A percentile compares a stretch with the other conserved stretches of the same genome.
Conservation (phyloP, 192 early-diverging fungal species). For the Linnemannia schmuckeri region DNA sequence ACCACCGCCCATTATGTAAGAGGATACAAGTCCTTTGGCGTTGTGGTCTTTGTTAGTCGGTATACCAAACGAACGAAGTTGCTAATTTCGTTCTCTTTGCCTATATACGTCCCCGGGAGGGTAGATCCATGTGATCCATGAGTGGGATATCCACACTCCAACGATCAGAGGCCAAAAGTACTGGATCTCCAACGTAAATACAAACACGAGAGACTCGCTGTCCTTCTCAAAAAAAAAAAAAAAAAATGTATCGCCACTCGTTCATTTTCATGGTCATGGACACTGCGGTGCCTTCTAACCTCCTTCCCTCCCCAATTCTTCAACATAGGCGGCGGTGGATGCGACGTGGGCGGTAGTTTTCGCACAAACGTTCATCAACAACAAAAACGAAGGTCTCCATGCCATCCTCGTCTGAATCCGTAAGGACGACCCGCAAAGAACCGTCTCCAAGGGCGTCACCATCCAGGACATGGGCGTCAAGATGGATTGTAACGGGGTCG, state of each 20-base stretch:
- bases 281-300: not conserved
- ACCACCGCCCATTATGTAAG: slow-evolving; percentile 70
- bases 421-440: slow-evolving; percentile 63
- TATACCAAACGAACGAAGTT: no score
- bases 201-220: not conserved
- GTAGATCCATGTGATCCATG: slow-evolving; percentile 64
- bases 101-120: not conserved
- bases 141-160: slow-evolving; percentile 80
- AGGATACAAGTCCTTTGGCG: not conserved
- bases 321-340: slow-evolving; percentile 62
- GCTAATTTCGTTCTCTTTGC: not conserved
- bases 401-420: slow-evolving; percentile 79
- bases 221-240: not conserved
- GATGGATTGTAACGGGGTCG: slow-evolving; percentile 78
- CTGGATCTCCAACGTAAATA: slow-evolving; percentile 80
- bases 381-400: slow-evolving; percentile 76
- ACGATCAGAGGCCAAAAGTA: slow-evolving; percentile 77
- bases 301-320: not conserved
- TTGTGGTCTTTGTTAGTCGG: no score
- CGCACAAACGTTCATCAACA: slow-evolving; percentile 76
- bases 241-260: no score
- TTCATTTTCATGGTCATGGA: no score
- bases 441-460: slow-evolving; percentile 67
- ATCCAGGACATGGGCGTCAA: slow-evolving; percentile 81
- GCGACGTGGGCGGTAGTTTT: slow-evolving; percentile 78